Percentiles rank a stretch among this genome's conserved stretches.
Conservation (phyloP, 306 rosid species). For the Castanospermum australe region DNA sequence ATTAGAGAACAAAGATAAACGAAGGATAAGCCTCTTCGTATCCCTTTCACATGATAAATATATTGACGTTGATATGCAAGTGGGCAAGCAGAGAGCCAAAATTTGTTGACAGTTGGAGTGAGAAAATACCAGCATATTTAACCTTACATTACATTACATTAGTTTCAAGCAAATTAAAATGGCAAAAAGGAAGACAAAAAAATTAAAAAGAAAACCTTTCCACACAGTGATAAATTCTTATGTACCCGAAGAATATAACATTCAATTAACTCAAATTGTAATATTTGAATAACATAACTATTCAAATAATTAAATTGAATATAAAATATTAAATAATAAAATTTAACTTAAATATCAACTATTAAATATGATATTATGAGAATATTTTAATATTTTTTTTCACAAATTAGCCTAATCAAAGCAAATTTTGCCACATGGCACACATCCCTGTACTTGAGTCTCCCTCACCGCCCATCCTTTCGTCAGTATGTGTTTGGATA, state of each 20-base stretch:
- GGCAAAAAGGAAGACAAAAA: background rate
- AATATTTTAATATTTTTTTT: too few relatives aligned
- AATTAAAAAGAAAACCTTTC: too few relatives aligned
- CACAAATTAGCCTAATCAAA: background rate
- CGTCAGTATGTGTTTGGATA: background rate
- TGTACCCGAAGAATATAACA: too few relatives aligned
- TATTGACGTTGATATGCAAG: slow-evolving; percentile 14
- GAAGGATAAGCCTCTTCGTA: background rate
- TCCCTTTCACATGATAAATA: slow-evolving; percentile 23
- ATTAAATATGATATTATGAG: too few relatives aligned
- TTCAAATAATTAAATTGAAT: too few relatives aligned
- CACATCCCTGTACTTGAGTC: too few relatives aligned
- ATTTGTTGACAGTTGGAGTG: background rate
- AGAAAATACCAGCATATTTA: background rate
- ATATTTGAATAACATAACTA: too few relatives aligned
- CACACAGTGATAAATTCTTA: too few relatives aligned
- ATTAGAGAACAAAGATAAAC: background rate
- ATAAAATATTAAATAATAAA: too few relatives aligned
- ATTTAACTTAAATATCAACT: too few relatives aligned
- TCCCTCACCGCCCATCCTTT: background rate
- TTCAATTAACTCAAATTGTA: too few relatives aligned
- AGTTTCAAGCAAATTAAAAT: background rate
- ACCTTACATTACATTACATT: background rate
- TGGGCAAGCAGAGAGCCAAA: background rate
- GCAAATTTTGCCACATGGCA: background rate